Evolutionary conservation across 1,284 basidiomycete genomes (phyloP), one percentile per base, ranked within the genome.

Genomic region (Ganoderma meredithae): DNA sequence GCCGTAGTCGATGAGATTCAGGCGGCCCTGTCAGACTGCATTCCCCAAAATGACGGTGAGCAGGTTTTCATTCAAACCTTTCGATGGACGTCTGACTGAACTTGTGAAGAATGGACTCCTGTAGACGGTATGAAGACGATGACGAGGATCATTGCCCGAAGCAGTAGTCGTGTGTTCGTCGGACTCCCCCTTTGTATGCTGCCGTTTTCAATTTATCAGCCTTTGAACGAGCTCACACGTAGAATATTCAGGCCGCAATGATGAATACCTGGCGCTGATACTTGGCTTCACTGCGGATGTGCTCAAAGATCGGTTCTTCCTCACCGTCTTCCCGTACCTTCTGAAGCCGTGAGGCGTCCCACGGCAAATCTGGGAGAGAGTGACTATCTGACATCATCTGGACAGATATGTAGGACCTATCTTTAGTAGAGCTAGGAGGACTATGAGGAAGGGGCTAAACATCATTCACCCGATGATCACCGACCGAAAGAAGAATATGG

Each of bases 401-500:
- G 5, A n/a, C 33, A 58, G 55, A 19, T 31, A 19, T 39, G 5
- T 39, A 3, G 33, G 31, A 10, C 33, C 10, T 36, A 5, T 8
- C 31, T n/a, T 39, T 7, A 58, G 55, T 12, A 36, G 19, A 39
- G 31, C 55, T 1, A 33, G n/a, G 43, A 49, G 15, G 62, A 63
- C 33, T n/a, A 43, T 22, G 40, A 17, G 19, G 15, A n/a, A 9
- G 69, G 72, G 27, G 73, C 67, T 39, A 64, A 81, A 9, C 70
- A 77, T 55, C 80, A 78, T 15, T 39, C 53, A 8, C 69, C 75
- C 44, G 63, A 80, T 19, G 74, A 76, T 60, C 75, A 75, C 79
- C 79, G 63, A 19, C 76, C 69, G 55, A 19, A 58, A 8, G 12
- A 31, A 25, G 25, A 36, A 36, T 39, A 27, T 36, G 22, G 9